A percentile compares a stretch with the other conserved stretches of the same genome.
phyloP scores from a whole-genome alignment of 2,329 filamentous ascomycete species.

The Metarhizium guizhouense region DNA sequence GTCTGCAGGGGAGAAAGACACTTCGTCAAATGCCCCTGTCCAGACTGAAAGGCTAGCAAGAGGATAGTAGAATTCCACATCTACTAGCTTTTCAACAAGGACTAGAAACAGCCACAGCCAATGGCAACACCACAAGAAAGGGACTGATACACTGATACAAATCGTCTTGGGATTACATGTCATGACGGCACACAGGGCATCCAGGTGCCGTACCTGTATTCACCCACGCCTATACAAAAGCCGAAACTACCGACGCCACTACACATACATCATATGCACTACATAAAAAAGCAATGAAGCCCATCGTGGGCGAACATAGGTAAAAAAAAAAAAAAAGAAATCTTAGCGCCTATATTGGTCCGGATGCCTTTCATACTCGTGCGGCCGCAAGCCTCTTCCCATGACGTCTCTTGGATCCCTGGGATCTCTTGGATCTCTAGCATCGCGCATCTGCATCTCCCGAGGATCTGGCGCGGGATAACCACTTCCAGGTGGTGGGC shows the following conservation, averaged over 20 bases:
- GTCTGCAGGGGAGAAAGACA: too few species aligned
- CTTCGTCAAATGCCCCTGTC: too few species aligned
- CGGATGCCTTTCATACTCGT: slow-evolving; percentile 35
- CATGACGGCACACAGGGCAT: background rate
- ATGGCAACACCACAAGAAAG: too few species aligned
- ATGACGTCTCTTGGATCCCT: slow-evolving; percentile 33
- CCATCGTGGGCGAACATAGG: background rate
- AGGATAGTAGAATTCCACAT: too few species aligned
- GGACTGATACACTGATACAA: too few species aligned
- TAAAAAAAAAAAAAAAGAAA: background rate
- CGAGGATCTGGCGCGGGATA: slow-evolving; percentile 24
- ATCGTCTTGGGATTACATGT: too few species aligned
- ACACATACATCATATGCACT: background rate
- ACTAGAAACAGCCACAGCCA: too few species aligned
- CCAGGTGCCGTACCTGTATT: background rate
- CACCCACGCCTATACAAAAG: background rate
- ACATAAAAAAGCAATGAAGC: background rate
- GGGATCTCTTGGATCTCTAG: slow-evolving; percentile 24
- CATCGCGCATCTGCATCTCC: slow-evolving; percentile 27
- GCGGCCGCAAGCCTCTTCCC: slow-evolving; percentile 32
- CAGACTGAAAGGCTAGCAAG: too few species aligned
- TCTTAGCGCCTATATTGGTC: slow-evolving; percentile 35
- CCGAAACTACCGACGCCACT: background rate
- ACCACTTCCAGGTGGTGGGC: slow-evolving; percentile 23
- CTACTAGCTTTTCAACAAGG: too few species aligned